Base-by-base conservation (phyloP, 1,139 yeast genomes). In the Tardiomyces digboiensis region DNA sequence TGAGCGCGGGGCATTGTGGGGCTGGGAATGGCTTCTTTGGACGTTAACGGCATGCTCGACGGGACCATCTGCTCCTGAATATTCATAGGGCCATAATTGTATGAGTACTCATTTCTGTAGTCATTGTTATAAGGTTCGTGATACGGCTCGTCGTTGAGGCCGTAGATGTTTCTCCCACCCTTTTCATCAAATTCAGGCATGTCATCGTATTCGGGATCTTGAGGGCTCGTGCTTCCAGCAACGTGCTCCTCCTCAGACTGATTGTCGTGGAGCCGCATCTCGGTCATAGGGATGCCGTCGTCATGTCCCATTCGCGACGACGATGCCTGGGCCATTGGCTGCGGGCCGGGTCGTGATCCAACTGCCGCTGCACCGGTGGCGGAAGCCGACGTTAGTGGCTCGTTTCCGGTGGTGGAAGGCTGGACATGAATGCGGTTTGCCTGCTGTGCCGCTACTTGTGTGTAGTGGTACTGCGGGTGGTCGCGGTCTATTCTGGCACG, bases 391-490 rank as follows among this genome's bases (percentile, higher is more conserved):
- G 54, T 39, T 42, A 64, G 62, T 1, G 94, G 94, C 53, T 82
- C 84, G 43, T 79, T 70, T 2, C 94, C 95, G 2, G 91, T 82
- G 2, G 82, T 63, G 1, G 88, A 77, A 1, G 94, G 89, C 53
- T 75, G 79, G 39, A 86, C 65, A 21, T 61, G 58, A 49, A 85
- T 66, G 55, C 80, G 81, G 48, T 70, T 72, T 3, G 81, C 69
- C 55, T 82, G 85, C 46, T 80, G 77, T 8, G 91, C 82, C 21
- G 82, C 82, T 19, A 57, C 60, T 54, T 83, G 89, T n/a, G 87
- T 75, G 62, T 86, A 86, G 60, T 84, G 89, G 62, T 72, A 83
- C 46, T 82, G 78, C 2, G 91, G 93, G 58, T 84, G 85, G 48
- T 73, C 74, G 13, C 76, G 79, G 52, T 76, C 74, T 50, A 83